phyloP scores from a whole-genome alignment of 805 yeast genomes.

The Teunomyces aglyptinius region DNA sequence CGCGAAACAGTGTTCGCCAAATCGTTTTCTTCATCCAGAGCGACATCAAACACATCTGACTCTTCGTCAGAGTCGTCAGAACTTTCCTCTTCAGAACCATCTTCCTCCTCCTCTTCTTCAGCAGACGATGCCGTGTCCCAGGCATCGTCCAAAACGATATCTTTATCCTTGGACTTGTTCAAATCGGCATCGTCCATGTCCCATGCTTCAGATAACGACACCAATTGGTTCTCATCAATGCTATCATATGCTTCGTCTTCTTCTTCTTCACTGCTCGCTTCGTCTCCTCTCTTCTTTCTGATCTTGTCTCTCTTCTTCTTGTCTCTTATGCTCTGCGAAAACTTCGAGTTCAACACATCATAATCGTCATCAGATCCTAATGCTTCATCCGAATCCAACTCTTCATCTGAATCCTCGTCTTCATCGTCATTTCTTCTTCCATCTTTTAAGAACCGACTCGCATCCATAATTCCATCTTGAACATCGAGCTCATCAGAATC shows the following conservation, averaged over 20 bases:
- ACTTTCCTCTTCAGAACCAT: constrained; percentile 25
- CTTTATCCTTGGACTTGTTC: constrained; percentile 15
- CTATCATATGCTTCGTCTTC: constrained; percentile 62
- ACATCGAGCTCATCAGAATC: constrained; percentile 24
- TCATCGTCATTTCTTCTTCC: constrained; percentile 20
- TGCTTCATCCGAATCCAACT: constrained; percentile 84
- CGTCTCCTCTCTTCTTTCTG: constrained; percentile 26
- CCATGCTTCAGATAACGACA: constrained; percentile 86
- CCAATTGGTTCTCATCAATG: constrained; percentile 71
- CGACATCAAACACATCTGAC: constrained; percentile 25
- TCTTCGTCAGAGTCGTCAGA: constrained; percentile 8
- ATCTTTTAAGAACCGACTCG: constrained; percentile 32
- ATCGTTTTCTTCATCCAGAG: constrained; percentile 46
- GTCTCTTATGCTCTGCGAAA: constrained; percentile 69
- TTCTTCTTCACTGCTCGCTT: constrained; percentile 23
- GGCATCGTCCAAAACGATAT: constrained; percentile 27
- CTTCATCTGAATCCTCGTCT: constrained; percentile 54
- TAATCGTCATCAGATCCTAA: constrained; percentile 77
- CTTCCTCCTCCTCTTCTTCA: constrained; percentile 27
- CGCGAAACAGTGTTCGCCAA: constrained; percentile 47
- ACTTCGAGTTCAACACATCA: constrained; percentile 59
- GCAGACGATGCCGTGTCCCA: constrained; percentile 27
- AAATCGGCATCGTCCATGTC: constrained; percentile 66
- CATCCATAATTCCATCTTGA: constrained; percentile 41
- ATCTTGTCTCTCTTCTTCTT: constrained; percentile 37